A percentile compares a stretch with the other conserved stretches of the same genome.
Evolutionary conservation across 306 rosid species (phyloP).

Genomic region (Prunus mume): DNA sequence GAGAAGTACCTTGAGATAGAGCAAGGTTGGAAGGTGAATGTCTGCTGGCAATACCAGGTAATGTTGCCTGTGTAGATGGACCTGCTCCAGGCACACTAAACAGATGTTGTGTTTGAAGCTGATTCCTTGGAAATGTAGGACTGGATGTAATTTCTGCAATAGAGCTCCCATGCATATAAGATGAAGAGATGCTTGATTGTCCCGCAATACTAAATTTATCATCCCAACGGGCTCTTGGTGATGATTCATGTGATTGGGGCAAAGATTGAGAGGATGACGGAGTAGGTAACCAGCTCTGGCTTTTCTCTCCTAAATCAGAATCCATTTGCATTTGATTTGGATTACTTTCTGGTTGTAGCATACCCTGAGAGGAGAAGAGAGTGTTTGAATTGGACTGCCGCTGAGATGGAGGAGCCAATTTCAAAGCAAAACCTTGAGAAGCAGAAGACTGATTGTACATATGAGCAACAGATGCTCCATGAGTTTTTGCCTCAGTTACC

Average conservation of each 20-base stretch:
- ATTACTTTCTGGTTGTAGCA: slow-evolving; percentile 30
- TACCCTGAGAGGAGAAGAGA: slow-evolving; percentile 33
- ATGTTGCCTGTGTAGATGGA: slow-evolving; percentile 31
- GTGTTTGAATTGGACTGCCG: slow-evolving; percentile 27
- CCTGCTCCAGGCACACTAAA: slow-evolving; percentile 24
- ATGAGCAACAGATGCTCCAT: slow-evolving; percentile 29
- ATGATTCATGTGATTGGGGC: slow-evolving; percentile 30
- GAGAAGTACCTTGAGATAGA: slow-evolving; percentile 37
- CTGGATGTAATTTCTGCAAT: slow-evolving; percentile 28
- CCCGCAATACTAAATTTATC: slow-evolving; percentile 24
- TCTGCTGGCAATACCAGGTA: slow-evolving; percentile 25
- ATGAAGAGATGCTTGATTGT: slow-evolving; percentile 26
- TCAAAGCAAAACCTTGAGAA: slow-evolving; percentile 44
- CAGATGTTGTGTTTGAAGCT: slow-evolving; percentile 32
- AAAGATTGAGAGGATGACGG: slow-evolving; percentile 25
- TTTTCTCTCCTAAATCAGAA: slow-evolving; percentile 34
- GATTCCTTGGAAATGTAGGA: slow-evolving; percentile 40
- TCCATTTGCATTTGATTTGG: slow-evolving; percentile 28
- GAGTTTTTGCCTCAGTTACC: slow-evolving; percentile 27
- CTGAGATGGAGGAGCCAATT: slow-evolving; percentile 43
- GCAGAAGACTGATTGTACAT: slow-evolving; percentile 30
- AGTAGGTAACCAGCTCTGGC: slow-evolving; percentile 27
- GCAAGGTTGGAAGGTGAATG: slow-evolving; percentile 28
- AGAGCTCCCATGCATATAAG: slow-evolving; percentile 30
- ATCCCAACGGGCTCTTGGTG: slow-evolving; percentile 41